Percentiles rank a stretch among this genome's conserved stretches.
phyloP scores from a whole-genome alignment of 176 grass and related monocot species.

The Carex parvula region DNA sequence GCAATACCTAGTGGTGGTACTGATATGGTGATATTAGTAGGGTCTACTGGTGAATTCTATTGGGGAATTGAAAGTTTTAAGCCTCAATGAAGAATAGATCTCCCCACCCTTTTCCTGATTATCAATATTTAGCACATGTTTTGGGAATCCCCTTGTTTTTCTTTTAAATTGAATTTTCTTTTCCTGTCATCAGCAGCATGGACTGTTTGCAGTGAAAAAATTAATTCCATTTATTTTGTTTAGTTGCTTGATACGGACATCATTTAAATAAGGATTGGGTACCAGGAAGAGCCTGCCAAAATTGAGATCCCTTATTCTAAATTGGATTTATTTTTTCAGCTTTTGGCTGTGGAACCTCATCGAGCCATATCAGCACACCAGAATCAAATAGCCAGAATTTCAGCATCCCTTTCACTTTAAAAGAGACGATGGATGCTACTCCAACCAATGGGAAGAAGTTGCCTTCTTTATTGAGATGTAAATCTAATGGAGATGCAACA shows the following conservation, averaged over 20 bases:
- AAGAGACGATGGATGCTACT: conserved; percentile 37
- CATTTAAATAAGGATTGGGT: not conserved
- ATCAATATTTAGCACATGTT: not conserved
- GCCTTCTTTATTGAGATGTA: conserved; percentile 51
- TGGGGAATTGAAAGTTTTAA: not conserved
- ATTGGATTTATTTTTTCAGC: not conserved
- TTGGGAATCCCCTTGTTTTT: not conserved
- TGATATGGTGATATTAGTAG: not conserved
- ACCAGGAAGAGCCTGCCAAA: not conserved
- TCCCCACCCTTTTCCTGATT: no score
- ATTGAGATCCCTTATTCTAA: conserved; percentile 18
- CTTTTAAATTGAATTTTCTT: not conserved
- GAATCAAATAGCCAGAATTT: conserved; percentile 30
- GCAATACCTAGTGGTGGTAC: not conserved
- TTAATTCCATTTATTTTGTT: not conserved
- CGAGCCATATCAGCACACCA: conserved; percentile 33
- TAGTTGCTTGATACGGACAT: not conserved
- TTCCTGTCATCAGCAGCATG: no score
- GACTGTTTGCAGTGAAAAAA: no score
- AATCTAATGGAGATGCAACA: conserved; percentile 49
- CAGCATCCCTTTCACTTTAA: conserved; percentile 29
- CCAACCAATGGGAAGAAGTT: conserved; percentile 40
- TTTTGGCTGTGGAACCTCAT: not conserved
- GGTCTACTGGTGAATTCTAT: not conserved
- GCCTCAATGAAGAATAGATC: not conserved